phyloP scores from a whole-genome alignment of 129 eudicot species.

The Tanacetum coccineum region DNA sequence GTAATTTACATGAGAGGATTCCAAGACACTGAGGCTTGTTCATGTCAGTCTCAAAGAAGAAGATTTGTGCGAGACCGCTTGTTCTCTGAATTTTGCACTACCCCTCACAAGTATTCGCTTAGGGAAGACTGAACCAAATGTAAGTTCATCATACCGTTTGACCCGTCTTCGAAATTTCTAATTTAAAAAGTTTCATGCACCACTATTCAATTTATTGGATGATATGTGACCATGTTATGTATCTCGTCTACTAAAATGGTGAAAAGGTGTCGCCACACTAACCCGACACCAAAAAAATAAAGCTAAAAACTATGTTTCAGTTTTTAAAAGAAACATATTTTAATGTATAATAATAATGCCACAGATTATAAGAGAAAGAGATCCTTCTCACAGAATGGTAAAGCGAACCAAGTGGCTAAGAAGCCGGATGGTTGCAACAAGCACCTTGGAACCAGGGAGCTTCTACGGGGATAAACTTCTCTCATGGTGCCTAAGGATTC shows the following conservation, averaged over 20 bases:
- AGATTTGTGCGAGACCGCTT: conserved; percentile 63
- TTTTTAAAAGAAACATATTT: too few relatives aligned
- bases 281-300: conserved; percentile 8
- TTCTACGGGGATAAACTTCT: too few relatives aligned
- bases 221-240: conserved; percentile 18
- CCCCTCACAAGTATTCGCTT: conserved; percentile 37
- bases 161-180: not conserved
- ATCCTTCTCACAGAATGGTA: conserved; percentile 49
- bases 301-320: too few relatives aligned
- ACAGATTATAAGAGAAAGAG: conserved; percentile 57
- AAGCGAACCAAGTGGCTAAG: conserved; percentile 46
- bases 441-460: conserved; percentile 38
- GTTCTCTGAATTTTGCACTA: conserved; percentile 54
- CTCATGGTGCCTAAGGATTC: too few relatives aligned
- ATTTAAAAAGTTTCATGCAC: too few relatives aligned
- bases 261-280: conserved; percentile 42
- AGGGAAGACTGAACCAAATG: conserved; percentile 33
- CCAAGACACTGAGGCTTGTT: conserved; percentile 64
- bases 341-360: not conserved
- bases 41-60: conserved; percentile 72
- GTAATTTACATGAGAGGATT: conserved; percentile 52
- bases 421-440: conserved; percentile 43
- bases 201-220: not conserved
- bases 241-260: conserved; percentile 41
- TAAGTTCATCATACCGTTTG: conserved; percentile 21